phyloP scores from a whole-genome alignment of 2,329 filamentous ascomycete species.

The Arthrobotrys pseudoclavata region DNA sequence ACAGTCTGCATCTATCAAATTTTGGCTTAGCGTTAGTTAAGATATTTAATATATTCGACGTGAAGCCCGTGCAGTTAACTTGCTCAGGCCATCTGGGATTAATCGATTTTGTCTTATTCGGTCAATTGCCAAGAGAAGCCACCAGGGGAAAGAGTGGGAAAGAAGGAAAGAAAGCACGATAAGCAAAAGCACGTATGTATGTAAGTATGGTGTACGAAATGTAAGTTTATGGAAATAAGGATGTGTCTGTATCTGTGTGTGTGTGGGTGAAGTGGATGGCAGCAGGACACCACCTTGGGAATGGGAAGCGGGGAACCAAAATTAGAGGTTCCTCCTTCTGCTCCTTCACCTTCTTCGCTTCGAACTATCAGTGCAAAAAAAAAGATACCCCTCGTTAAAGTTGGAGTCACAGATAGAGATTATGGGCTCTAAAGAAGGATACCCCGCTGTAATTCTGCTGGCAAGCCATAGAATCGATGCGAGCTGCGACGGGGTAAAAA shows the following conservation, averaged over 20 bases:
- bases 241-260: not conserved
- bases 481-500: slow-evolving; percentile 15
- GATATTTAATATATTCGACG: not conserved
- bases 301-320: slow-evolving; percentile 11
- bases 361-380: not conserved
- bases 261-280: slow-evolving; percentile 1
- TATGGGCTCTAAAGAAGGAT: not conserved
- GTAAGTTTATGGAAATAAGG: slow-evolving; percentile 7
- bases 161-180: not conserved
- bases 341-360: not conserved
- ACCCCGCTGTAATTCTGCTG: slow-evolving; percentile 22
- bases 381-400: not conserved
- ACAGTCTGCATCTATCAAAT: slow-evolving; percentile 32
- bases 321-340: not conserved
- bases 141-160: not conserved
- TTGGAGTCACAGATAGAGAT: slow-evolving; percentile 9
- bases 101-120: not conserved
- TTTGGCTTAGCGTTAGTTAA: slow-evolving; percentile 13
- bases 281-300: slow-evolving; percentile 14
- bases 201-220: slow-evolving; percentile 2
- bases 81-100: not conserved
- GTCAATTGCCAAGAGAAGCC: slow-evolving; percentile 7
- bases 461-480: slow-evolving; percentile 21
- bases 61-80: not conserved
- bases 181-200: slow-evolving; percentile 1